Evolutionary conservation across 2,329 filamentous ascomycete genomes (phyloP).

Genomic region (Epicoccum sorghinum): DNA sequence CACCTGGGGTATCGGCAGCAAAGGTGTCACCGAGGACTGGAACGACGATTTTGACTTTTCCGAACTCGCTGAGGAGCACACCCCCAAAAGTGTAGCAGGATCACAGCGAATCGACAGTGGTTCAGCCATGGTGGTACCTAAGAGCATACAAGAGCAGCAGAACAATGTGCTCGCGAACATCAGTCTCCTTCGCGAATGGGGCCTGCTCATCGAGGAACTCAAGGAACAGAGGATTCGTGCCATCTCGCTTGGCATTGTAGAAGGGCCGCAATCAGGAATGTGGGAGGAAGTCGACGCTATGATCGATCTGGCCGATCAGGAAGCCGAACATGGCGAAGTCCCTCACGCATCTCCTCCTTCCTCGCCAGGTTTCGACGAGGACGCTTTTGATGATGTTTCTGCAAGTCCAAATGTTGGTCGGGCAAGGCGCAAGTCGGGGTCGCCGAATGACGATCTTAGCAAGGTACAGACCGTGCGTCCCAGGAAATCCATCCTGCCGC

Average conservation of each 20-base stretch:
- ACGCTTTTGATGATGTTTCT: slow-evolving; percentile 62
- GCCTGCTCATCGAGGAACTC: slow-evolving; percentile 79
- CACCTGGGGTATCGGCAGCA: slow-evolving; percentile 81
- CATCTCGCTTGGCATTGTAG: slow-evolving; percentile 68
- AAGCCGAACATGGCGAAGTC: slow-evolving; percentile 64
- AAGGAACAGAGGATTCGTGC: slow-evolving; percentile 77
- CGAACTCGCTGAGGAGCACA: slow-evolving; percentile 53
- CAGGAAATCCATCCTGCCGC: slow-evolving; percentile 44
- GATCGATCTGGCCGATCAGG: slow-evolving; percentile 78
- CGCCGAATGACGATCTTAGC: slow-evolving; percentile 36
- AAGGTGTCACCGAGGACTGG: slow-evolving; percentile 84
- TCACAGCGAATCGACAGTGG: slow-evolving; percentile 53
- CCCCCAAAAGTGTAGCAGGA: slow-evolving; percentile 37
- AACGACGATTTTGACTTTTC: slow-evolving; percentile 87
- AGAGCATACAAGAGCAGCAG: slow-evolving; percentile 80
- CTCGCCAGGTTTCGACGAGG: slow-evolving; percentile 63
- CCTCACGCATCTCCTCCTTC: slow-evolving; percentile 61
- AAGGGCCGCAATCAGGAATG: slow-evolving; percentile 64
- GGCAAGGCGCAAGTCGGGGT: slow-evolving; percentile 37
- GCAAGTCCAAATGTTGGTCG: slow-evolving; percentile 42
- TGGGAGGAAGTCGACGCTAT: slow-evolving; percentile 88
- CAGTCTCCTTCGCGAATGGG: slow-evolving; percentile 81
- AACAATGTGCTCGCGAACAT: slow-evolving; percentile 83
- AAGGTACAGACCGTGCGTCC: slow-evolving; percentile 31
- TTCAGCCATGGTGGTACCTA: slow-evolving; percentile 72